Conservation (phyloP, 2,329 filamentous ascomycete genomes). For the Shiraia bambusicola region DNA sequence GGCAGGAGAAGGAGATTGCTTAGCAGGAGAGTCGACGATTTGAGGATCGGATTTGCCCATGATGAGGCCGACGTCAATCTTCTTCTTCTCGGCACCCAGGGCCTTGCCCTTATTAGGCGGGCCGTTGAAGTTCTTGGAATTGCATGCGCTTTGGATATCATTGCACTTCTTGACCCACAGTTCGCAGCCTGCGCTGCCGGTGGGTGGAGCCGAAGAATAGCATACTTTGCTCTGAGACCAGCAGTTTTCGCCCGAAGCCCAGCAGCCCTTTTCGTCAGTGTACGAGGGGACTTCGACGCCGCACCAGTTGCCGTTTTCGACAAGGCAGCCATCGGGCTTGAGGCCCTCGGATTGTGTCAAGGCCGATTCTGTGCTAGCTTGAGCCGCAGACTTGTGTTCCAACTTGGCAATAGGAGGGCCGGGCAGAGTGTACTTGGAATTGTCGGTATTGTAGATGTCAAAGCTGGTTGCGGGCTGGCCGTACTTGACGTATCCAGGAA, state of each 20-base stretch:
- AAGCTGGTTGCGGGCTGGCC: conserved; percentile 60
- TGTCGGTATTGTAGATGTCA: conserved; percentile 60
- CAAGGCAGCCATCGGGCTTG: conserved; percentile 58
- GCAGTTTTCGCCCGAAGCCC: conserved; percentile 49
- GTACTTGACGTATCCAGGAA: conserved; percentile 65
- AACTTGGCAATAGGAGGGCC: conserved; percentile 59
- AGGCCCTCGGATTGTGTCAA: conserved; percentile 51
- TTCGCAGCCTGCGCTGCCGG: conserved; percentile 61
- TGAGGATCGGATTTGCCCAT: conserved; percentile 18
- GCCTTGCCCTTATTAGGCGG: conserved; percentile 48
- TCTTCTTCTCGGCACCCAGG: conserved; percentile 36
- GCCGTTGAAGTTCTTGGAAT: conserved; percentile 44
- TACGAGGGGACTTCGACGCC: conserved; percentile 62
- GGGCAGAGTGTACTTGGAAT: conserved; percentile 55
- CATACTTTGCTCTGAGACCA: conserved; percentile 63
- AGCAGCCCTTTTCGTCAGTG: conserved; percentile 60
- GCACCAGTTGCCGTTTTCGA: conserved; percentile 74
- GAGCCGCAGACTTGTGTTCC: conserved; percentile 18
- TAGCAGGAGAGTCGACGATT: conserved; percentile 15
- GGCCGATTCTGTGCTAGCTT: conserved; percentile 12
- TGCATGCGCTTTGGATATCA: conserved; percentile 46
- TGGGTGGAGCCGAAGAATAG: conserved; percentile 60
- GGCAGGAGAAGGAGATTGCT: too few relatives aligned
- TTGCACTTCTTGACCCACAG: conserved; percentile 65
- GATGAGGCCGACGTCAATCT: conserved; percentile 34